phyloP scores from a whole-genome alignment of 1,139 yeast genomes.

The Geotrichum reessii region DNA sequence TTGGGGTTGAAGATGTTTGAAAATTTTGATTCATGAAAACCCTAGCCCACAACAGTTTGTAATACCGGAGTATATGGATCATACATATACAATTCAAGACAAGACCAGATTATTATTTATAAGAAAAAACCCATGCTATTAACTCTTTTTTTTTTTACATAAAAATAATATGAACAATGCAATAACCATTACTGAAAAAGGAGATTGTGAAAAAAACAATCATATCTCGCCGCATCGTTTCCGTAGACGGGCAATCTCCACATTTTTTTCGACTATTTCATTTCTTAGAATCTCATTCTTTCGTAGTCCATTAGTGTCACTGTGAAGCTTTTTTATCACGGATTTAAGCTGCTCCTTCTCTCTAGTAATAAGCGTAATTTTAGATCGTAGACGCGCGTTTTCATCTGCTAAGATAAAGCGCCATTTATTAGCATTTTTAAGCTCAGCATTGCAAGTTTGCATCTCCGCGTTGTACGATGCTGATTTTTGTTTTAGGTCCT shows the following conservation, averaged over 20 bases:
- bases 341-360: constrained; percentile 16
- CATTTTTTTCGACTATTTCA: constrained; percentile 14
- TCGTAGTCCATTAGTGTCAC: constrained; percentile 16
- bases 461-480: constrained; percentile 3
- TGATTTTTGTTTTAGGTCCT: constrained; percentile 10
- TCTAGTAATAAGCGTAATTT: constrained; percentile 5
- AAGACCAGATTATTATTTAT: neutral
- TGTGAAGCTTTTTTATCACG: constrained; percentile 17
- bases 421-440: constrained; percentile 13
- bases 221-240: neutral
- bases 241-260: constrained; percentile 16
- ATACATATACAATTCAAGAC: neutral
- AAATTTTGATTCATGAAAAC: neutral
- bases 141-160: neutral
- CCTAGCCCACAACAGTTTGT: neutral
- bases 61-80: neutral
- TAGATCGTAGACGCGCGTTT: constrained; percentile 11
- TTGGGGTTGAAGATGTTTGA: neutral
- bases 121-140: neutral
- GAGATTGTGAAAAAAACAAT: neutral
- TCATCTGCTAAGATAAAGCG: constrained; percentile 15
- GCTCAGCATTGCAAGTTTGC: neutral
- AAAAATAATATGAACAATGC: neutral
- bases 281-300: constrained; percentile 16
- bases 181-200: neutral